Evolutionary conservation across 2,329 filamentous ascomycete species (phyloP).

Genomic region (Neoarthrinium moseri): DNA sequence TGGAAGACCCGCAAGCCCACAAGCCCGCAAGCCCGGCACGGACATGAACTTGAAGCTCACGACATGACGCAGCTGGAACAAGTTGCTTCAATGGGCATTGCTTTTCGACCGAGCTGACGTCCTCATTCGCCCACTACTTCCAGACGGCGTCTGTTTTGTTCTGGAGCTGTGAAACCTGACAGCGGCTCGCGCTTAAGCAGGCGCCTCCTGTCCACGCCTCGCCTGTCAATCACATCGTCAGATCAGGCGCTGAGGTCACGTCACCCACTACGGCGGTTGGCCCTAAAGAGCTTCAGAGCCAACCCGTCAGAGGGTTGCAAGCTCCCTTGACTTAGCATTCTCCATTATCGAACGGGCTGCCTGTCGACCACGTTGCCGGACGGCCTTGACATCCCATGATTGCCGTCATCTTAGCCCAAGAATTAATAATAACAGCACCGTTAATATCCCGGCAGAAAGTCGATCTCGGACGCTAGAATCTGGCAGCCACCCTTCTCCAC

Average conservation of each 20-base stretch:
- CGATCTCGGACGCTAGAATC: slow-evolving; percentile 4
- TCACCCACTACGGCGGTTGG: no score
- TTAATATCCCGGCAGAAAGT: not conserved
- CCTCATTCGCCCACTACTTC: slow-evolving; percentile 11
- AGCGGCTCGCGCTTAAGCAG: not conserved
- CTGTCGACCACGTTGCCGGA: not conserved
- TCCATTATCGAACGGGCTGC: not conserved
- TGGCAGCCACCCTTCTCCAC: not conserved
- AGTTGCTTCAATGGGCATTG: no score
- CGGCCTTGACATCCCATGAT: not conserved
- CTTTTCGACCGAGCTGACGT: no score
- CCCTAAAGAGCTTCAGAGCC: no score
- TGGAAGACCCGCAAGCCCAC: no score
- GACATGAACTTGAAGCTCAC: no score
- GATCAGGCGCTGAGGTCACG: not conserved
- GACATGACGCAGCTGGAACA: not conserved
- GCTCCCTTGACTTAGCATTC: not conserved
- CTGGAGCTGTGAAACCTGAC: slow-evolving; percentile 13
- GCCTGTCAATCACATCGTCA: not conserved
- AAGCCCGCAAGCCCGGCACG: no score
- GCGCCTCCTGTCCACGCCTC: not conserved
- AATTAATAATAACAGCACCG: no score
- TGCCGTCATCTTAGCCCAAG: not conserved
- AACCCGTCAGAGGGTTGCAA: no score
- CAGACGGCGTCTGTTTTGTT: slow-evolving; percentile 21